These are phyloP conservation scores for Gossypium davidsonii DNA, from an alignment of 441 rosid genomes.

Conservation along the genomic window DNA sequence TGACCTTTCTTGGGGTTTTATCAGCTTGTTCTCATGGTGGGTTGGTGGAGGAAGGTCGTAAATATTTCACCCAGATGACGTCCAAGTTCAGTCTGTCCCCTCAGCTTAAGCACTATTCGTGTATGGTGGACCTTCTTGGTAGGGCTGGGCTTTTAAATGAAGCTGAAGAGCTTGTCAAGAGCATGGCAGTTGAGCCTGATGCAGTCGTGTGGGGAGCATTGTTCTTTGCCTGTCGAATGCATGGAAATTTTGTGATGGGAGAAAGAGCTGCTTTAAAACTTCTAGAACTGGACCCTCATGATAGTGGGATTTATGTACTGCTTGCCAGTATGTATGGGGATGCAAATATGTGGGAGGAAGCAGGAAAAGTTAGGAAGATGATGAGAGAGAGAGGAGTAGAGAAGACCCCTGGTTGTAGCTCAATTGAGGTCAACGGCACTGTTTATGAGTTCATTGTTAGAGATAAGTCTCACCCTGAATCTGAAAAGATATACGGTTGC, in stretches of 20 bases:
- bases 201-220: slow-evolving; percentile 77
- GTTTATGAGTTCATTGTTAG: slow-evolving; percentile 63
- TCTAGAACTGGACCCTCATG: slow-evolving; percentile 65
- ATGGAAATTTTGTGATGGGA: slow-evolving; percentile 55
- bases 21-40: slow-evolving; percentile 90
- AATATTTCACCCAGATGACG: slow-evolving; percentile 57
- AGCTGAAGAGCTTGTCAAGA: slow-evolving; percentile 55
- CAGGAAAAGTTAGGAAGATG: slow-evolving; percentile 53
- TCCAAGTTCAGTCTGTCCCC: slow-evolving; percentile 49
- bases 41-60: slow-evolving; percentile 62
- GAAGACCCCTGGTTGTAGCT: slow-evolving; percentile 84
- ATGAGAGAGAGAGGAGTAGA: slow-evolving; percentile 68
- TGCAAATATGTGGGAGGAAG: slow-evolving; percentile 70
- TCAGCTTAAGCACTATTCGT: slow-evolving; percentile 67
- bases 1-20: slow-evolving; percentile 66
- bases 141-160: slow-evolving; percentile 72
- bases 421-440: slow-evolving; percentile 57
- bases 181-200: slow-evolving; percentile 73
- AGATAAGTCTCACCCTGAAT: slow-evolving; percentile 56
- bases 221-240: slow-evolving; percentile 68
- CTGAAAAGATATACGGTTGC: slow-evolving; percentile 45
- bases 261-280: slow-evolving; percentile 70
- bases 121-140: slow-evolving; percentile 85
- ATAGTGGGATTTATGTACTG: slow-evolving; percentile 73
- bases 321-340: slow-evolving; percentile 66